Evolutionary conservation across 768 basidiomycete genomes (phyloP).

Genomic region (Boletellus sp.): DNA sequence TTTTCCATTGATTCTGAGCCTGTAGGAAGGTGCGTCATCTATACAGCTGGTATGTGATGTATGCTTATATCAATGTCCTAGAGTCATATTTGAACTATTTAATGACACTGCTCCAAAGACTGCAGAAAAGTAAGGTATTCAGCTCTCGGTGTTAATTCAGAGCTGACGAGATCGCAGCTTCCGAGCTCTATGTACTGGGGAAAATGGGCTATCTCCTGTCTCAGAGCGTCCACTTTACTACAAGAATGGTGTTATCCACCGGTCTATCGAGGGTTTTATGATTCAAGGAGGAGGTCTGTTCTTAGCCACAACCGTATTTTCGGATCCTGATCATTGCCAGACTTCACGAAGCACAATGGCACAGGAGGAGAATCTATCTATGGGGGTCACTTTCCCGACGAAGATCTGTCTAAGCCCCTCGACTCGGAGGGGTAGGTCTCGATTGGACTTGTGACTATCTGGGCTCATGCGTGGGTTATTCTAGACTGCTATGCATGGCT

Average conservation of each 20-base stretch:
- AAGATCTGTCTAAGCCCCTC: conserved; percentile 60
- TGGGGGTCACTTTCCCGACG: conserved; percentile 71
- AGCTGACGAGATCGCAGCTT: conserved; percentile 50
- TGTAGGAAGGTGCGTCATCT: conserved; percentile 48
- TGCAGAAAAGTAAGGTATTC: conserved; percentile 63
- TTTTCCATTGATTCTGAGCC: conserved; percentile 48
- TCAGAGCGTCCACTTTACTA: conserved; percentile 75
- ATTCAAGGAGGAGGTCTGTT: conserved; percentile 70
- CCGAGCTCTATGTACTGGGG: conserved; percentile 81
- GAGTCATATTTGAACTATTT: conserved; percentile 74
- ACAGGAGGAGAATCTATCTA: conserved; percentile 83
- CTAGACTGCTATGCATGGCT: conserved; percentile 84
- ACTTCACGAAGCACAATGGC: conserved; percentile 78
- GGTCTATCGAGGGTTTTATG: conserved; percentile 79
- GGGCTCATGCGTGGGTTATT: not conserved
- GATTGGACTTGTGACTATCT: not conserved
- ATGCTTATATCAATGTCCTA: conserved; percentile 26
- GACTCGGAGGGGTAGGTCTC: conserved; percentile 58
- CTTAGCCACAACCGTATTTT: not conserved
- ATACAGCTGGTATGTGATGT: not conserved
- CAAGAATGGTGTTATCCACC: conserved; percentile 74
- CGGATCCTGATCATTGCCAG: conserved; percentile 30
- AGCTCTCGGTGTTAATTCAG: not conserved
- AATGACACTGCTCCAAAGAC: conserved; percentile 71
- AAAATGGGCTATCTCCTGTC: conserved; percentile 65